Evolutionary conservation across 2,329 filamentous ascomycete species (phyloP).

Genomic region (Paecilomyces sp.): DNA sequence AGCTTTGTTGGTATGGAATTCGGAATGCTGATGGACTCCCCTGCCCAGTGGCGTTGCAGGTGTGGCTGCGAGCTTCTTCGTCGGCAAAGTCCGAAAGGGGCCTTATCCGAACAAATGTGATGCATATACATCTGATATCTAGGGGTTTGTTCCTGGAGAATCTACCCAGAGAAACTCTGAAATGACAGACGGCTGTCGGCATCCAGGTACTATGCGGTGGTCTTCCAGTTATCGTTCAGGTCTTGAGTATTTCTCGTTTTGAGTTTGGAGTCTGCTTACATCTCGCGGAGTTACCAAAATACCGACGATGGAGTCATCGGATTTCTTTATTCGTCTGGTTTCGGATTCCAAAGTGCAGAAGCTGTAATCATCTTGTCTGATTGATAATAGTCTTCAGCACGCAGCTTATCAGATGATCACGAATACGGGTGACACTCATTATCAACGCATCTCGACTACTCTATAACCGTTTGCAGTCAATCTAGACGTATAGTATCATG

Average conservation of each 20-base stretch:
- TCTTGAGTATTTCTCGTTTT: not conserved
- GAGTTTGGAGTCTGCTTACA: not conserved
- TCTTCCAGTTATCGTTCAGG: not conserved
- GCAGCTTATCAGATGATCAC: not conserved
- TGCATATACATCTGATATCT: not conserved
- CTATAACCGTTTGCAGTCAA: not conserved
- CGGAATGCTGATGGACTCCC: not conserved
- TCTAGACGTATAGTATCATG: not conserved
- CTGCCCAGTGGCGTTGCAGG: not conserved
- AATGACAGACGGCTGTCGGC: not conserved
- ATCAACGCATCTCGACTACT: not conserved
- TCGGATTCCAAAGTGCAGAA: not conserved
- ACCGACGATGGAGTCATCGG: not conserved
- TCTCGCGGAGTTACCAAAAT: not conserved
- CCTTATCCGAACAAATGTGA: not conserved
- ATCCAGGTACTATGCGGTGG: not conserved
- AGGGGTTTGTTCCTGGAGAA: not conserved
- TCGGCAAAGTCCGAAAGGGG: not conserved
- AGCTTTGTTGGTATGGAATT: not conserved
- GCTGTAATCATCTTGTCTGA: not conserved
- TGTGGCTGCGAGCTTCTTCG: not conserved
- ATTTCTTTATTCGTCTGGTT: not conserved
- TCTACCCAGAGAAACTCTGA: not conserved
- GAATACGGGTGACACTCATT: not conserved
- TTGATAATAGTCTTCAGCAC: not conserved